Evolutionary conservation across 257 asterid species (phyloP), one percentile per base, ranked within the genome.

Genomic region (Solanum lignicaule): DNA sequence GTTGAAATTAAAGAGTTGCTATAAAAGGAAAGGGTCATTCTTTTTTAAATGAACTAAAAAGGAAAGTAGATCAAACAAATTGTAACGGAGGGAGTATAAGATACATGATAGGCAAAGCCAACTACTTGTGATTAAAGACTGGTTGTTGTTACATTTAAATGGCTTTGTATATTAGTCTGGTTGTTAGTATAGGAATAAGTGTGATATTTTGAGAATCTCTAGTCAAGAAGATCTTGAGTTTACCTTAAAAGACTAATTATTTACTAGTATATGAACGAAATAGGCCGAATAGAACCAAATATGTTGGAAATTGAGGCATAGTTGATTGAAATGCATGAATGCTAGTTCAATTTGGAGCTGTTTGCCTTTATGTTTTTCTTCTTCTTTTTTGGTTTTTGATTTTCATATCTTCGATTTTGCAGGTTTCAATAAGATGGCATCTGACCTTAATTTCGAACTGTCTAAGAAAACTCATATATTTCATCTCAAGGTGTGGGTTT

Each of bases 401-500:
- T 73, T 82, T 48, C 69, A 3, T 48, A 31, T 31, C 15, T 82
- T 48, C 21, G 9, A 82, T 29, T 81, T 89, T 85, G 89, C 93
- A 91, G 94, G 90, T 43, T 35, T 84, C 86, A 3, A 32, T 60
- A 82, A 86, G 86, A 95, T 95, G 98, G 94, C 92, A 52, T 90
- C 95, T n/a, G 88, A 90, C 78, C 93, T 90, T 78, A 93, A 90
- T 75, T 91, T 89, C 25, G 94, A 92, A 73, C 88, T 93, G 68
- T 93, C 96, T 10, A 94, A 93, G 94, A 92, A 86, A 92, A 94
- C 95, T 87, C 94, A 90, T 88, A 91, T 94, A 83, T 89, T 94
- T 88, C 92, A 94, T 88, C 96, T 95, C 55, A 92, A 90, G 94
- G 96, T 93, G 91, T 95, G 98, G 98, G 92, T 93, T 74, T 38